phyloP scores from a whole-genome alignment of 73 alveolate species.

The Paramecium tetraurelia region DNA sequence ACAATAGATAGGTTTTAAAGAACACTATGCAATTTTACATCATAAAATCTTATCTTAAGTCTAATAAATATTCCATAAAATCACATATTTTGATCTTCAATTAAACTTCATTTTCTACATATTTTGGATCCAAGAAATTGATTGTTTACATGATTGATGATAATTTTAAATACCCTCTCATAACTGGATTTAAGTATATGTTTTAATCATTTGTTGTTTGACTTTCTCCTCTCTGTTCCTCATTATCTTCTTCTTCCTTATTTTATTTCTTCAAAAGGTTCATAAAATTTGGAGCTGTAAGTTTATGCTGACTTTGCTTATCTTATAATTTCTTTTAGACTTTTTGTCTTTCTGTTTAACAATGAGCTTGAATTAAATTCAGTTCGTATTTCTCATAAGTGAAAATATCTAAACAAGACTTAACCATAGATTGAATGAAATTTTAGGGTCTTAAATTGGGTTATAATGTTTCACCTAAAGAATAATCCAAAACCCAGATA shows the following conservation, averaged over 20 bases:
- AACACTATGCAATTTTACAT: conserved; percentile 42
- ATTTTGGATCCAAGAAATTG: conserved; percentile 18
- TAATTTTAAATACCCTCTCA: conserved; percentile 56
- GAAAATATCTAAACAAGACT: neutral
- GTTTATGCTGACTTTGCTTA: neutral
- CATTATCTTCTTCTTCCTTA: conserved; percentile 35
- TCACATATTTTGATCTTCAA: conserved; percentile 50
- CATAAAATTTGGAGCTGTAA: conserved; percentile 23
- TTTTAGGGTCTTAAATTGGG: neutral
- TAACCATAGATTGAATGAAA: neutral
- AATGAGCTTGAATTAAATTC: neutral
- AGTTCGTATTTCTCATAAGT: conserved; percentile 24
- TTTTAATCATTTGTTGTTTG: neutral
- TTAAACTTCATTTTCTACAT: conserved; percentile 27
- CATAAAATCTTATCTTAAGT: conserved; percentile 46
- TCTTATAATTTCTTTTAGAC: neutral
- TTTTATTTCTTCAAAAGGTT: neutral
- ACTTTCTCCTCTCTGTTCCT: conserved; percentile 28
- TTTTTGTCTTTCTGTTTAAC: neutral
- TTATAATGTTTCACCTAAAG: neutral
- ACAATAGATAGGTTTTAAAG: neutral
- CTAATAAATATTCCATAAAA: conserved; percentile 52
- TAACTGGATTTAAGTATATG: conserved; percentile 26
- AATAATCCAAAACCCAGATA: neutral
- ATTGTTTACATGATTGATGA: neutral